Percentiles rank a stretch among this genome's conserved stretches.
These are phyloP conservation scores for Geranium brycei DNA, from an alignment of 345 rosid species.

Conservation along the genomic window DNA sequence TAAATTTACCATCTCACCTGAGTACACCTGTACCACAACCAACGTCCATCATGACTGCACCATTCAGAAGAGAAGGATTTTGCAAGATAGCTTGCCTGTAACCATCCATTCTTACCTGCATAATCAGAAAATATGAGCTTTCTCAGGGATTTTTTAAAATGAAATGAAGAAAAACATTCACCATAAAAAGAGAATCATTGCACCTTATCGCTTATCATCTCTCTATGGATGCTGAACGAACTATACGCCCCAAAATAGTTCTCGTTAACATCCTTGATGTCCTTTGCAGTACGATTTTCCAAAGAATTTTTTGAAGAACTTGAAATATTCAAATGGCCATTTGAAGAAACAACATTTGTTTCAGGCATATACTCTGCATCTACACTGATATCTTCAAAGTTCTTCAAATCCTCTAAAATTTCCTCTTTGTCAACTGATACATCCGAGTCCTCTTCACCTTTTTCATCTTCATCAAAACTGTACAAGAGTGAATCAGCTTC, in stretches of 20 bases:
- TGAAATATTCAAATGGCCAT: constrained; percentile 13
- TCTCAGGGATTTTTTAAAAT: not conserved
- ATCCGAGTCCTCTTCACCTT: constrained; percentile 40
- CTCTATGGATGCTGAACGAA: constrained; percentile 78
- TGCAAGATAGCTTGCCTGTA: constrained; percentile 71
- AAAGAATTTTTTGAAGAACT: constrained; percentile 20
- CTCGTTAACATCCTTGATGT: constrained; percentile 53
- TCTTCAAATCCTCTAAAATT: constrained; percentile 30
- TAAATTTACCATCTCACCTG: constrained; percentile 31
- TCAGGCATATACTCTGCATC: constrained; percentile 23
- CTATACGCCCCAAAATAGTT: constrained; percentile 81
- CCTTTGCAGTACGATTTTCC: constrained; percentile 27
- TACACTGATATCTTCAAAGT: constrained; percentile 28
- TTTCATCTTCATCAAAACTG: constrained; percentile 64
- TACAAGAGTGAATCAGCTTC: constrained; percentile 71
- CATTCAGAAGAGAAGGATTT: constrained; percentile 61
- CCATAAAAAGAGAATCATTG: not conserved
- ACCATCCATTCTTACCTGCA: constrained; percentile 73
- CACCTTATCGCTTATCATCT: constrained; percentile 90
- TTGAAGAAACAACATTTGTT: constrained; percentile 22
- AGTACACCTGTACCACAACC: constrained; percentile 96
- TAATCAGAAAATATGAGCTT: constrained; percentile 6
- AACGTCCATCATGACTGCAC: constrained; percentile 86
- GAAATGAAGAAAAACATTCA: not conserved
- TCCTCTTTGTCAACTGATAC: constrained; percentile 34